A percentile compares a stretch with the other conserved stretches of the same genome.
phyloP scores from a whole-genome alignment of 192 early-diverging fungal species.

The Gigaspora rosea region DNA sequence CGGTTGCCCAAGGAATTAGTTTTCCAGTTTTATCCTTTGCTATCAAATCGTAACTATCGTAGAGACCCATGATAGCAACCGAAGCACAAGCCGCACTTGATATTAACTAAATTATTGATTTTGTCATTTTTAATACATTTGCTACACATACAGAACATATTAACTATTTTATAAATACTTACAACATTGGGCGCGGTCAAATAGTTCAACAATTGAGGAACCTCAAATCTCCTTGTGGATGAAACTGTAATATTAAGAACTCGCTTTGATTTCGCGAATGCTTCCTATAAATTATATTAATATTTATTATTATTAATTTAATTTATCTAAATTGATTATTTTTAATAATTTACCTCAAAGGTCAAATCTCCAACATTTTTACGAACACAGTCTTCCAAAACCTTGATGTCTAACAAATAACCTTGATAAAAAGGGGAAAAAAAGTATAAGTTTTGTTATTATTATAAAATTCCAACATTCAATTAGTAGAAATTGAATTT shows the following conservation, averaged over 20 bases:
- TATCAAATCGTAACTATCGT: slow-evolving; percentile 63
- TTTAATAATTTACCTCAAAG: slow-evolving; percentile 50
- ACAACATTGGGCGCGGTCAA: slow-evolving; percentile 79
- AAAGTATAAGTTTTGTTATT: not conserved
- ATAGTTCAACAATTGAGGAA: slow-evolving; percentile 74
- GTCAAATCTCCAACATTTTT: slow-evolving; percentile 73
- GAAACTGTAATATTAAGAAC: slow-evolving; percentile 80
- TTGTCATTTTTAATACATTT: not conserved
- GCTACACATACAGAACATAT: not conserved
- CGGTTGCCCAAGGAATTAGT: slow-evolving; percentile 62
- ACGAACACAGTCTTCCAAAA: slow-evolving; percentile 71
- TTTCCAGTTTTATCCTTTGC: slow-evolving; percentile 72
- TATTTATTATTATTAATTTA: too few relatives aligned
- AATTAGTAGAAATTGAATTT: slow-evolving; percentile 18
- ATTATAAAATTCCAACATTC: not conserved
- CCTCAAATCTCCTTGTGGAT: slow-evolving; percentile 70
- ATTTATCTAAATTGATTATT: not conserved
- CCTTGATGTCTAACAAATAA: slow-evolving; percentile 73
- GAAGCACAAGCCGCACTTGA: slow-evolving; percentile 77
- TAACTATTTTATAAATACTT: slow-evolving; percentile 28
- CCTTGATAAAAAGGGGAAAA: slow-evolving; percentile 42
- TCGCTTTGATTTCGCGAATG: slow-evolving; percentile 63
- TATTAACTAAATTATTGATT: slow-evolving; percentile 54
- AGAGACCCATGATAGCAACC: slow-evolving; percentile 70
- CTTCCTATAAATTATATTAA: slow-evolving; percentile 52